Evolutionary conservation across 2,329 filamentous ascomycete genomes (phyloP).

Genomic region (Colletotrichum cereale): DNA sequence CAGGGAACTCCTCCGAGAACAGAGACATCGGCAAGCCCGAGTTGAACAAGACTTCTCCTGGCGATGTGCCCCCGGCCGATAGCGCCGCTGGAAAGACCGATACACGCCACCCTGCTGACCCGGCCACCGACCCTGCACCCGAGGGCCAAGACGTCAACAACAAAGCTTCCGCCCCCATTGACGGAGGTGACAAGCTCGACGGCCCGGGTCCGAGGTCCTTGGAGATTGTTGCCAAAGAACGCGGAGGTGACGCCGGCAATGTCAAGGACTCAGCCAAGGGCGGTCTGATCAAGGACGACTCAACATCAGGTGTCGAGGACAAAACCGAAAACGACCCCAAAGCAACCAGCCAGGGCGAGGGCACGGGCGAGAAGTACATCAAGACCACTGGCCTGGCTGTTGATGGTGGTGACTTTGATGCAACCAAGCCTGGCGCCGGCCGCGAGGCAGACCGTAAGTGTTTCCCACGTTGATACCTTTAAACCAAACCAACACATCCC

Average conservation of each 20-base stretch:
- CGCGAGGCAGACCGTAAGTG: conserved; percentile 73
- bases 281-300: conserved; percentile 29
- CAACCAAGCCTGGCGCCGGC: conserved; percentile 72
- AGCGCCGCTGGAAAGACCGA: conserved; percentile 53
- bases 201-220: conserved; percentile 60
- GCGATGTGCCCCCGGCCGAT: conserved; percentile 38
- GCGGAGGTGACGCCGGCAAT: conserved; percentile 51
- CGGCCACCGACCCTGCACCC: conserved; percentile 50
- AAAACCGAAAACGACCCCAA: conserved; percentile 41
- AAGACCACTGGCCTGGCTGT: conserved; percentile 69
- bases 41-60: conserved; percentile 42
- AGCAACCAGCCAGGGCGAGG: conserved; percentile 49
- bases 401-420: conserved; percentile 78
- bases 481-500: conserved; percentile 40
- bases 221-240: conserved; percentile 50
- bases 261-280: conserved; percentile 28
- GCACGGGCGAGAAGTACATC: conserved; percentile 69
- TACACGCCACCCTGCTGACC: conserved; percentile 53
- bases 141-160: conserved; percentile 53
- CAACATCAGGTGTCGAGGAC: conserved; percentile 31
- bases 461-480: background rate
- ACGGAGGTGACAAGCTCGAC: conserved; percentile 51
- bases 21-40: conserved; percentile 44
- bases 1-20: background rate
- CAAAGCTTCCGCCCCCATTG: conserved; percentile 48